Percentiles rank a stretch among this genome's conserved stretches.
Conservation (phyloP, 1,139 yeast species). For the Yamadazyma mexicana region DNA sequence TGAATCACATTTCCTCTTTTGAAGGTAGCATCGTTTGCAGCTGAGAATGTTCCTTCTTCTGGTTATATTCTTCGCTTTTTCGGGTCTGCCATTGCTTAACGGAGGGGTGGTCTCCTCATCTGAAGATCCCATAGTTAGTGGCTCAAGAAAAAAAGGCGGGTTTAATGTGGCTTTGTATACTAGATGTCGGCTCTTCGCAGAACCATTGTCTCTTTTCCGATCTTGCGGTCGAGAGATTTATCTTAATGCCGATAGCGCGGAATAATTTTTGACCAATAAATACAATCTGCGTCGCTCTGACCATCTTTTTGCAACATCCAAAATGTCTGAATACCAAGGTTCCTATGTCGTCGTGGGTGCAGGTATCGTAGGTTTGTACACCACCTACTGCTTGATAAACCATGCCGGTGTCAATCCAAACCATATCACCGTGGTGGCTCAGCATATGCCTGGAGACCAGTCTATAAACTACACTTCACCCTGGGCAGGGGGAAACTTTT, state of each 20-base stretch:
- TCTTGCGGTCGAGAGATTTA: not conserved
- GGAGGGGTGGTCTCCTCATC: no score
- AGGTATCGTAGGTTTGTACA: constrained; percentile 29
- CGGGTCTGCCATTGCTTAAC: not conserved
- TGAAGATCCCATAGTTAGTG: no score
- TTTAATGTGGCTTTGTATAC: no score
- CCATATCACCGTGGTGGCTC: constrained; percentile 19
- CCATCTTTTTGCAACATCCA: not conserved
- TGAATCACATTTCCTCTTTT: constrained; percentile 2
- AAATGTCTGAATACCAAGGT: not conserved
- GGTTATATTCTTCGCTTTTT: not conserved
- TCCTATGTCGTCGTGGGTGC: constrained; percentile 9
- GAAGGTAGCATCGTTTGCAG: constrained; percentile 2
- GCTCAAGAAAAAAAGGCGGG: no score
- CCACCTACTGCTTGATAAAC: constrained; percentile 22
- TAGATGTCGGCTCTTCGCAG: not conserved
- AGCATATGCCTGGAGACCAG: constrained; percentile 24
- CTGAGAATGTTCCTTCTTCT: not conserved
- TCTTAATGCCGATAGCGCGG: not conserved
- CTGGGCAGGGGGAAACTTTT: constrained; percentile 25
- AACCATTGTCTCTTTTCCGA: not conserved
- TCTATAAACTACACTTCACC: constrained; percentile 25
- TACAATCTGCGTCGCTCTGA: no score
- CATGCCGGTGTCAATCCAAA: constrained; percentile 15
- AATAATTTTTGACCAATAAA: not conserved